Base-by-base conservation (phyloP, 331 rosid genomes). In the Rosa hybrid region DNA sequence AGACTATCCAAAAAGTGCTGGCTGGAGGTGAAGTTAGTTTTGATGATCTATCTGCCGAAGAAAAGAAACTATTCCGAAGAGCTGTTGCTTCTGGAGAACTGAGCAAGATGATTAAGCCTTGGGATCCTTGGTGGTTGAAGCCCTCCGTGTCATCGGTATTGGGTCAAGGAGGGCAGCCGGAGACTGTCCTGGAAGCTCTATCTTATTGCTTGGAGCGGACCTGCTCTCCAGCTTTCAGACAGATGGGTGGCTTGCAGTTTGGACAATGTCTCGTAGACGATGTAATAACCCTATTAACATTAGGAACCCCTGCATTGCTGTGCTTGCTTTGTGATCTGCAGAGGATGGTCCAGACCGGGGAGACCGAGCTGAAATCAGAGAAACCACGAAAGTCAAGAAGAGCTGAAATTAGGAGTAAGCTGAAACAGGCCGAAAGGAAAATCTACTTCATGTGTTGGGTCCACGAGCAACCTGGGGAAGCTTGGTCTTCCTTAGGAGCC, bases 71-170 rank as follows among this genome's bases (percentile, higher is more conserved):
- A 49, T 93, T 91, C 80, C 90, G 85, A 70, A 89, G 97, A 86
- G 99, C 99, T 25, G 76, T 93, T 85, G 94, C 91, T 71, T 87
- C 86, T 27, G 99, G 99, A 49, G 98, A 91, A 82, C 71, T 95
- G 79, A 93, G 97, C 90, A 95, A 87, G 89, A 87, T 90, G 97
- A 81, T 95, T 74, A 79, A 90, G 74, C 99, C 99, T 78, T 95
- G 96, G 97, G 98, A 95, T 78, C 96, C 98, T 4, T 95, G 99
- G 99, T 95, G 99, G 99, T 78, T 80, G 70, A 88, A 86, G 82
- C 93, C 83, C 81, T 90, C 91, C 3, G 79, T 93, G 70, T 95
- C 98, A 57, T 89, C 90, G 12, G 94, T 93, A 56, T 86, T 91
- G 86, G 97, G 94, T 56, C 92, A 87, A 83, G 92, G 87, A n/a